Percentiles rank a stretch among this genome's conserved stretches.
phyloP scores from a whole-genome alignment of 2,329 filamentous ascomycete genomes.

The Alternaria viburni region DNA sequence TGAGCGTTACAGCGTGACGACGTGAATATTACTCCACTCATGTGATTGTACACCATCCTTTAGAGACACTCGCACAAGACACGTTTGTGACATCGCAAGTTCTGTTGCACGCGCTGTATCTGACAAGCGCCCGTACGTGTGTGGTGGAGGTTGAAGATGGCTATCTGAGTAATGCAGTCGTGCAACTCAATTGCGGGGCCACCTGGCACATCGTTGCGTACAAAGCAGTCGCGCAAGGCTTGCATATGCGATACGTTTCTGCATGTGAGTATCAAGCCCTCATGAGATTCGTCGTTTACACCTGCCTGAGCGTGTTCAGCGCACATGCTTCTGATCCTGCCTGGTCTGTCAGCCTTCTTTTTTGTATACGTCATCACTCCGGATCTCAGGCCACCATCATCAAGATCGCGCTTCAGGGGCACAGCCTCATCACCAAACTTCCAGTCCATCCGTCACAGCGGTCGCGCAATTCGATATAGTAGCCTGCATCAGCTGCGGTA shows the following conservation, averaged over 20 bases:
- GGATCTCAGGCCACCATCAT: neutral
- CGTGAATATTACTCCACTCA: neutral
- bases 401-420: neutral
- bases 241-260: neutral
- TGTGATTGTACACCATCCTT: neutral
- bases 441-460: neutral
- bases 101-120: neutral
- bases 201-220: neutral
- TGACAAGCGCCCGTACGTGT: neutral
- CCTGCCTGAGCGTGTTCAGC: neutral
- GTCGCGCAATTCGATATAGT: neutral
- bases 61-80: neutral
- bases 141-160: neutral
- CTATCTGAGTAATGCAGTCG: neutral
- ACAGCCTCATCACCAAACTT: neutral
- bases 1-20: neutral
- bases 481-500: slow-evolving; percentile 5
- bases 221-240: neutral
- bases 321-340: neutral
- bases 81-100: neutral
- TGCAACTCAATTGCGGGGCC: neutral
- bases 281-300: neutral
- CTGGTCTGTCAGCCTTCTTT: neutral
- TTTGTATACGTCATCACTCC: slow-evolving; percentile 2
- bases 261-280: neutral